These are phyloP conservation scores for Hymenoscyphus infarciens DNA, from an alignment of 2,329 filamentous ascomycete genomes.

Conservation along the genomic window DNA sequence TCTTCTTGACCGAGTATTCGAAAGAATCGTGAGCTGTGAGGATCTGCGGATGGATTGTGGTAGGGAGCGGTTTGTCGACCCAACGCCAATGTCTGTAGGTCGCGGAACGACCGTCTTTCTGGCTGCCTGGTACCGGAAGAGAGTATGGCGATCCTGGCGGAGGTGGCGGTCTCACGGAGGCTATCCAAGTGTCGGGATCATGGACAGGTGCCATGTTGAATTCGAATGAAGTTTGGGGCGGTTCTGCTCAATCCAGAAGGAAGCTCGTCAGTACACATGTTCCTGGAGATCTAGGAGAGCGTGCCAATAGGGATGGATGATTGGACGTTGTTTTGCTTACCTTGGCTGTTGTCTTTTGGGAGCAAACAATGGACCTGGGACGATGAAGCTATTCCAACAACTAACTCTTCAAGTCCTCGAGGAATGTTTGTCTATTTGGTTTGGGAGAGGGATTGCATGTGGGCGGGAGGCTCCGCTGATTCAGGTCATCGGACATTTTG, in stretches of 20 bases:
- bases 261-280: background rate
- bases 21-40: conserved; percentile 78
- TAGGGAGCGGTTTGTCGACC: conserved; percentile 65
- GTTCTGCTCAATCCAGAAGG: background rate
- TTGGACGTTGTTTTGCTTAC: background rate
- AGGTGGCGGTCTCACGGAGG: conserved; percentile 27
- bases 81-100: conserved; percentile 84
- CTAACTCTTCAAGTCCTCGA: background rate
- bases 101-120: conserved; percentile 66
- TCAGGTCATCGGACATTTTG: conserved; percentile 1
- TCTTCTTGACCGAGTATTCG: conserved; percentile 60
- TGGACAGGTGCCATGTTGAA: conserved; percentile 25
- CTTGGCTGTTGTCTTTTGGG: background rate
- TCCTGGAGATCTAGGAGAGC: background rate
- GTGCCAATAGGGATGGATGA: background rate
- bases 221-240: background rate
- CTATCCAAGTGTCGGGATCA: conserved; percentile 28
- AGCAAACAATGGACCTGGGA: background rate
- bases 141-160: conserved; percentile 59
- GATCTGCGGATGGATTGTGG: conserved; percentile 66
- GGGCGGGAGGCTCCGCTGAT: background rate
- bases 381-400: background rate
- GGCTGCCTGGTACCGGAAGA: conserved; percentile 70
- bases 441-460: background rate
- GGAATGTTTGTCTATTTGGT: background rate